phyloP scores from a whole-genome alignment of 768 basidiomycete species.

The Agaricus subrufescens region DNA sequence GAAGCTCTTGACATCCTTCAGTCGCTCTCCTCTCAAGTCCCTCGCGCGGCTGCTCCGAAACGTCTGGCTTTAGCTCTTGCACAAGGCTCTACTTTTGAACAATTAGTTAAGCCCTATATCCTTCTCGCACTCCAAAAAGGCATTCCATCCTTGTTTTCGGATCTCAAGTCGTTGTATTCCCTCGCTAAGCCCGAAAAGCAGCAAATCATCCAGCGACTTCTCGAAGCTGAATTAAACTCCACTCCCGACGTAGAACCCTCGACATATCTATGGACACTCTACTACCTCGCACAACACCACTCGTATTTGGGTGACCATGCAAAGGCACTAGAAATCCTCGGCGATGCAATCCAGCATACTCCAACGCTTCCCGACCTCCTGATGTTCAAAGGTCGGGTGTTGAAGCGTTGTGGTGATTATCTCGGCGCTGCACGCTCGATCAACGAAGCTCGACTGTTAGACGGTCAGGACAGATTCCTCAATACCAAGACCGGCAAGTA shows the following conservation, averaged over 20 bases:
- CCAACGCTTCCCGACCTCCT: constrained; percentile 91
- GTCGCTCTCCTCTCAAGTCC: constrained; percentile 56
- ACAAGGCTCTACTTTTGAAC: constrained; percentile 62
- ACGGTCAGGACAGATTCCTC: constrained; percentile 92
- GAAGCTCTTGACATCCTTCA: constrained; percentile 55
- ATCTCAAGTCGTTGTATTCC: constrained; percentile 80
- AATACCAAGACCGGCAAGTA: constrained; percentile 96
- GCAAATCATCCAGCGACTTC: constrained; percentile 61
- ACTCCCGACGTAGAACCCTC: constrained; percentile 50
- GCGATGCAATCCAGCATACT: constrained; percentile 72
- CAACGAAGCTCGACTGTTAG: constrained; percentile 79
- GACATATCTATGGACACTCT: constrained; percentile 90
- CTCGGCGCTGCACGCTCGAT: constrained; percentile 68
- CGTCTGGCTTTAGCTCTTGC: constrained; percentile 72
- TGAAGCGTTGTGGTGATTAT: constrained; percentile 84
- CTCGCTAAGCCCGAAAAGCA: constrained; percentile 53
- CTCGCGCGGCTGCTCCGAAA: constrained; percentile 64
- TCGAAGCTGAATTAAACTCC: constrained; percentile 37
- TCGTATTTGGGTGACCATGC: constrained; percentile 52
- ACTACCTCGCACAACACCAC: constrained; percentile 90
- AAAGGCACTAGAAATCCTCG: constrained; percentile 58
- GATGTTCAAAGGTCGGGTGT: constrained; percentile 73
- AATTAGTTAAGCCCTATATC: constrained; percentile 64
- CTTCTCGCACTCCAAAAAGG: constrained; percentile 70
- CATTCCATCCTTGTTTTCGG: constrained; percentile 89